phyloP scores from a whole-genome alignment of 495 filamentous ascomycete species.

The Xylaria curta region DNA sequence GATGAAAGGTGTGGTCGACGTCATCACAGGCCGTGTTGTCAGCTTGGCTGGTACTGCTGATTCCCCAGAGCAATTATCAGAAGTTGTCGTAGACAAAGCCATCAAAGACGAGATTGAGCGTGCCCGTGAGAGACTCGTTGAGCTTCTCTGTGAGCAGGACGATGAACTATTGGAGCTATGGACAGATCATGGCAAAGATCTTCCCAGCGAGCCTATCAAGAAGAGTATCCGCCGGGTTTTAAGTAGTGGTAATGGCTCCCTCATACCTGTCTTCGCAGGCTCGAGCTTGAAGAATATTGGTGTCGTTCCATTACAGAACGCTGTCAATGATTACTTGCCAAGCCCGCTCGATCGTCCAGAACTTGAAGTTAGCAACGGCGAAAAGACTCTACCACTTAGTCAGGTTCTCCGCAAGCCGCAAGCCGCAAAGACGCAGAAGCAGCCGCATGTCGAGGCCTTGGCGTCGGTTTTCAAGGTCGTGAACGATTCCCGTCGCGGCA shows the following conservation, averaged over 20 bases:
- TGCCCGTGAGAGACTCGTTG: slow-evolving; percentile 80
- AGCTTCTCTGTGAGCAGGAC: slow-evolving; percentile 85
- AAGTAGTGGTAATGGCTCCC: slow-evolving; percentile 61
- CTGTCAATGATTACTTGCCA: slow-evolving; percentile 83
- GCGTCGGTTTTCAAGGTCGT: slow-evolving; percentile 97
- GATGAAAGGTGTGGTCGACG: slow-evolving; percentile 84
- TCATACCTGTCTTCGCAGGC: slow-evolving; percentile 89
- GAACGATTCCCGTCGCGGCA: slow-evolving; percentile 81
- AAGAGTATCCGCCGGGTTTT: slow-evolving; percentile 76
- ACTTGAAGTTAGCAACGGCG: slow-evolving; percentile 73
- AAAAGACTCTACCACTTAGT: slow-evolving; percentile 57
- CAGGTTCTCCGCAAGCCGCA: slow-evolving; percentile 57
- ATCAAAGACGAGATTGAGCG: slow-evolving; percentile 73
- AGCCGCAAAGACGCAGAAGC: slow-evolving; percentile 54
- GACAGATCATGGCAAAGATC: slow-evolving; percentile 73
- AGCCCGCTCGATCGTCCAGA: slow-evolving; percentile 80
- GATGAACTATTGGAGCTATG: slow-evolving; percentile 85
- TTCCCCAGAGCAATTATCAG: slow-evolving; percentile 29
- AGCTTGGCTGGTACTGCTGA: slow-evolving; percentile 45
- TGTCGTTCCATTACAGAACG: slow-evolving; percentile 91
- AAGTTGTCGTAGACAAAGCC: slow-evolving; percentile 19
- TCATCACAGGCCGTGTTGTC: slow-evolving; percentile 57
- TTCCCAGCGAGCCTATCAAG: slow-evolving; percentile 70
- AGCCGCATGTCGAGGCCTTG: slow-evolving; percentile 68
- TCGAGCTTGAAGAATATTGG: slow-evolving; percentile 94